Evolutionary conservation across 768 basidiomycete genomes (phyloP), one percentile per base, ranked within the genome.

Genomic region (Cubamyces lactineus): DNA sequence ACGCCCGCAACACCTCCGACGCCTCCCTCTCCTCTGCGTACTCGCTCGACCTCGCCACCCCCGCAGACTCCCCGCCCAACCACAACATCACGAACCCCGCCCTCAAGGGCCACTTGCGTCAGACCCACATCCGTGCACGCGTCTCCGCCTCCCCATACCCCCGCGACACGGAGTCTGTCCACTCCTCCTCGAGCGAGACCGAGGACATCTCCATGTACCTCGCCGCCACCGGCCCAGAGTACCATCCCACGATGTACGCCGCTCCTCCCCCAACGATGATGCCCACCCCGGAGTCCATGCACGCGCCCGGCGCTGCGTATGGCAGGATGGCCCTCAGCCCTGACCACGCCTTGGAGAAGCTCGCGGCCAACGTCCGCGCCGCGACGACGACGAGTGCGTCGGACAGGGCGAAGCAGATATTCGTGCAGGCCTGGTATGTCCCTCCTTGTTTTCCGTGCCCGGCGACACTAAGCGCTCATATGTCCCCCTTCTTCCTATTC

Each of bases 301-400:
- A 89, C 62, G 76, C 91, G 11, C 76, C 86, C n/a, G 88, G 84
- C 43, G 84, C 87, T 34, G 34, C 34, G 38, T 92, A 92, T 73
- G 88, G 87, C 43, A 79, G 91, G 64, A 88, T 92, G 88, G 81
- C 86, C 19, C 75, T 94, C 73, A 85, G 81, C 66, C 81, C 86
- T 47, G 92, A 93, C 77, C 88, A 91, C 65, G 85, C 84, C 6
- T 80, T 94, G 57, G 92, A 94, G 77, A 92, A 93, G 77, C 80
- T 94, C 58, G 92, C 93, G 3, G 88, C 87, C 45, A 93, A 92
- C 68, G 91, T 94, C 39, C 86, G 92, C 53, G 88, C 89, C 46
- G 93, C 93, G 13, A 94, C 92, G 2, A 95, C 92, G 8, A 94
- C 92, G 41, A 93, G 90, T 70, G 92, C 93, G 53, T 94, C 92